These are phyloP conservation scores for Penicillium janthinellum DNA, from an alignment of 2,329 filamentous ascomycete species.

Conservation along the genomic window DNA sequence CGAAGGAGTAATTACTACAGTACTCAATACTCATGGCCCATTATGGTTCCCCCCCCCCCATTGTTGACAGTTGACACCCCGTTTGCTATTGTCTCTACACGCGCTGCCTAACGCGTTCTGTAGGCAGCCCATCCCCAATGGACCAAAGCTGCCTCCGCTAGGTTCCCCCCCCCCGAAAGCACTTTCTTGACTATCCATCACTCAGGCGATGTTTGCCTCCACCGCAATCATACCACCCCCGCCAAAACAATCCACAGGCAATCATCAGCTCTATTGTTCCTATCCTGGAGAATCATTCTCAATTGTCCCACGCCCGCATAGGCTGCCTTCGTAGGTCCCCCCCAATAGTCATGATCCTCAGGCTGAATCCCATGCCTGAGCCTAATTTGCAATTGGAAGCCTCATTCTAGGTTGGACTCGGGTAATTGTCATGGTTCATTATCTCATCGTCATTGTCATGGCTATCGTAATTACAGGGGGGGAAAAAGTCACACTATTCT, in stretches of 20 bases:
- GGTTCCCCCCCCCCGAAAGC: not conserved
- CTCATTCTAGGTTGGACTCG: not conserved
- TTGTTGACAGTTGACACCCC: too few species aligned
- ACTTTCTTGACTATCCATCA: not conserved
- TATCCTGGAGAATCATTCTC: not conserved
- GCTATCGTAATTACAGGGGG: not conserved
- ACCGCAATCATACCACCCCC: not conserved
- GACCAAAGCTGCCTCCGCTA: not conserved
- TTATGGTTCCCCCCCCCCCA: not conserved
- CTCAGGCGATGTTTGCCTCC: not conserved
- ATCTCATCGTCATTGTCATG: slow-evolving; percentile 1
- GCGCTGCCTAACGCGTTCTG: not conserved
- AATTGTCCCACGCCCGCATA: not conserved
- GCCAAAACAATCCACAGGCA: not conserved
- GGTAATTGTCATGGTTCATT: not conserved
- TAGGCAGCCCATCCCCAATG: not conserved
- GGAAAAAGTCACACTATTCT: not conserved
- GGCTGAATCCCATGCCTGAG: not conserved
- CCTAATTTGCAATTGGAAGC: not conserved
- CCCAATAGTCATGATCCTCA: not conserved
- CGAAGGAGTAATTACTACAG: too few species aligned
- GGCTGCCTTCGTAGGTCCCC: not conserved
- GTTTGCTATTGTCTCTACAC: not conserved
- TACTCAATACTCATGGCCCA: too few species aligned
- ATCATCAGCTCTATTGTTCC: not conserved